Conservation (phyloP, 495 filamentous ascomycete species). For the Rusavskia elegans region DNA sequence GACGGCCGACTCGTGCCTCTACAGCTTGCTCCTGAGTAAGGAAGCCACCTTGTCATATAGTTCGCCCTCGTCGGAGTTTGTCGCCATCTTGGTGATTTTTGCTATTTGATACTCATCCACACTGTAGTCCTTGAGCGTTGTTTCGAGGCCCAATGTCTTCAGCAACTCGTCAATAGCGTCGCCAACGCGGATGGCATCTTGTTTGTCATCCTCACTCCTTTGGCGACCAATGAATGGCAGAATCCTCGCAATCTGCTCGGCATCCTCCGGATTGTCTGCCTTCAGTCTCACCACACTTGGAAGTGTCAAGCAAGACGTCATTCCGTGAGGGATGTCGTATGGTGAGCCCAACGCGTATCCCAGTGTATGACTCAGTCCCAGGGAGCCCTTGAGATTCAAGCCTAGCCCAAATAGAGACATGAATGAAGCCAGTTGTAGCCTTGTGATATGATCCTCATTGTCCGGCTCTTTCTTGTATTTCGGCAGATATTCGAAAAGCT, state of each 20-base stretch:
- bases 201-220: conserved; percentile 18
- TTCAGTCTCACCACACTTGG: conserved; percentile 29
- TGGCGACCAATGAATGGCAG: conserved; percentile 21
- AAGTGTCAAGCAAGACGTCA: conserved; percentile 31
- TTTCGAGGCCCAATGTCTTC: conserved; percentile 18
- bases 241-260: conserved; percentile 25
- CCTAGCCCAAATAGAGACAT: conserved; percentile 25
- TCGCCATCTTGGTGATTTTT: conserved; percentile 2
- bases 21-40: background rate
- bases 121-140: conserved; percentile 5
- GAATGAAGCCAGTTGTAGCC: conserved; percentile 29
- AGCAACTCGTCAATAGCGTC: conserved; percentile 17
- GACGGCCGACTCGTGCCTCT: background rate
- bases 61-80: background rate
- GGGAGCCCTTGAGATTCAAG: conserved; percentile 24
- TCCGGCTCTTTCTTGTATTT: conserved; percentile 23
- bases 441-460: conserved; percentile 26
- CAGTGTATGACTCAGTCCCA: conserved; percentile 28
- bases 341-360: conserved; percentile 33
- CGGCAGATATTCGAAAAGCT: conserved; percentile 26
- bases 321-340: conserved; percentile 34
- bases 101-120: conserved; percentile 10
- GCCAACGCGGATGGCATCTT: conserved; percentile 9
- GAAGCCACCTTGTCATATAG: background rate
- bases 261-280: conserved; percentile 21